These are phyloP conservation scores for Agaricus subrufescens DNA, from an alignment of 768 basidiomycete species.

Conservation along the genomic window DNA sequence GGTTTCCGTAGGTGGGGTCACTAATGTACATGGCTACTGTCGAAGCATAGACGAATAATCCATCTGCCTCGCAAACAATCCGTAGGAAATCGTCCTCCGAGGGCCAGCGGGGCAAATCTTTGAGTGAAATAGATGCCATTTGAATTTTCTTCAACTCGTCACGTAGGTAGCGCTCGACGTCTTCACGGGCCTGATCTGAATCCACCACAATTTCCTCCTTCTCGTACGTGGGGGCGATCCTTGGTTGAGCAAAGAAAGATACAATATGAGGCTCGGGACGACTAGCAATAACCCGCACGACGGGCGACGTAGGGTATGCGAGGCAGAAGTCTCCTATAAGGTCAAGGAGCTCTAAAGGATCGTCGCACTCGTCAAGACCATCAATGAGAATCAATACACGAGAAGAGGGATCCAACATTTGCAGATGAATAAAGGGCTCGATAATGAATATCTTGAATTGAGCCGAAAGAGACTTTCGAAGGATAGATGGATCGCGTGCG, in stretches of 20 bases:
- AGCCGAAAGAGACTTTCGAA: background rate
- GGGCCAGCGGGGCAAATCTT: constrained; percentile 15
- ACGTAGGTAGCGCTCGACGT: background rate
- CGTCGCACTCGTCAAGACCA: background rate
- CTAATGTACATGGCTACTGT: constrained; percentile 19
- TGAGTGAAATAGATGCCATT: background rate
- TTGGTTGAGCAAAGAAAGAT: background rate
- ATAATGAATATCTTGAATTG: background rate
- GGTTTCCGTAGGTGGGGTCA: background rate
- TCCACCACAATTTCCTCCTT: background rate
- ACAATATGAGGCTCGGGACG: background rate
- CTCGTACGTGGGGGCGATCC: background rate
- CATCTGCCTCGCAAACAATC: constrained; percentile 16
- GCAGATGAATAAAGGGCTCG: background rate
- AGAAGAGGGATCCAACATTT: background rate
- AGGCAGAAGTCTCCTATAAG: background rate
- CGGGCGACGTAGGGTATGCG: background rate
- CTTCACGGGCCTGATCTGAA: background rate
- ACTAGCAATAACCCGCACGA: background rate
- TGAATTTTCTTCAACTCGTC: constrained; percentile 12
- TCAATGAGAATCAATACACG: background rate
- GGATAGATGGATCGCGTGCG: background rate
- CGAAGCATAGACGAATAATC: constrained; percentile 21
- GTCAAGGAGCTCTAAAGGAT: background rate
- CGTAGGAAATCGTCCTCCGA: background rate